Evolutionary conservation across 768 basidiomycete species (phyloP).

Genomic region (Lactifluus hygrophoroides): DNA sequence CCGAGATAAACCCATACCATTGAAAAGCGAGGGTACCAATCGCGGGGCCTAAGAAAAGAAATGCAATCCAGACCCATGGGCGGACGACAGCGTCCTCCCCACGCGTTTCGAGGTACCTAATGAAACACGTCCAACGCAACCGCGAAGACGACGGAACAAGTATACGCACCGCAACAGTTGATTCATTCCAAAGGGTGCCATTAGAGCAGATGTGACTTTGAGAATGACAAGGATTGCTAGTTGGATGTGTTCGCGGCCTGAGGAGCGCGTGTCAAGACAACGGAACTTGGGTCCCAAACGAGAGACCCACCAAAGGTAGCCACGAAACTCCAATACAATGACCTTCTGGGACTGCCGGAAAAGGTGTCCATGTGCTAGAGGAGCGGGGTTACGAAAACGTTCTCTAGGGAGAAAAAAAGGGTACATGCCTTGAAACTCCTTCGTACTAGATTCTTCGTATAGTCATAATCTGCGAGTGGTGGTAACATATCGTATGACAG

Average conservation of each 20-base stretch:
- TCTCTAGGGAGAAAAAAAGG: not conserved
- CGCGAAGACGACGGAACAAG: not conserved
- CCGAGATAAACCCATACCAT: conserved; percentile 39
- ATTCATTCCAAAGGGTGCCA: conserved; percentile 28
- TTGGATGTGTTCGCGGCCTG: conserved; percentile 16
- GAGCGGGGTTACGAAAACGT: not conserved
- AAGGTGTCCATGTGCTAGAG: conserved; percentile 26
- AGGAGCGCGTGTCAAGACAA: not conserved
- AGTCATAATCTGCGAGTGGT: conserved; percentile 41
- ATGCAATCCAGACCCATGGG: conserved; percentile 63
- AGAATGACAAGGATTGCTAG: conserved; percentile 7
- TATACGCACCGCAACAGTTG: conserved; percentile 25
- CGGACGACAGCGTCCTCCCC: conserved; percentile 40
- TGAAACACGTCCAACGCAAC: not conserved
- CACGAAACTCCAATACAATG: conserved; percentile 25
- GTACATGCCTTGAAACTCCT: conserved; percentile 28
- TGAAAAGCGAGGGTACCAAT: conserved; percentile 39
- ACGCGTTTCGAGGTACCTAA: conserved; percentile 50
- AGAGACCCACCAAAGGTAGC: conserved; percentile 19
- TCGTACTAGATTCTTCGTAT: conserved; percentile 28
- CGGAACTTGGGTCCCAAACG: too few relatives aligned
- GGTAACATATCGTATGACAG: conserved; percentile 37
- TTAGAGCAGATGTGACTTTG: conserved; percentile 20
- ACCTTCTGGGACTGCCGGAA: conserved; percentile 15
- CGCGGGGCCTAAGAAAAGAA: conserved; percentile 42